Evolutionary conservation across 2,329 filamentous ascomycete species (phyloP), one percentile per base, ranked within the genome.

Genomic region (Spiromastix sp.): DNA sequence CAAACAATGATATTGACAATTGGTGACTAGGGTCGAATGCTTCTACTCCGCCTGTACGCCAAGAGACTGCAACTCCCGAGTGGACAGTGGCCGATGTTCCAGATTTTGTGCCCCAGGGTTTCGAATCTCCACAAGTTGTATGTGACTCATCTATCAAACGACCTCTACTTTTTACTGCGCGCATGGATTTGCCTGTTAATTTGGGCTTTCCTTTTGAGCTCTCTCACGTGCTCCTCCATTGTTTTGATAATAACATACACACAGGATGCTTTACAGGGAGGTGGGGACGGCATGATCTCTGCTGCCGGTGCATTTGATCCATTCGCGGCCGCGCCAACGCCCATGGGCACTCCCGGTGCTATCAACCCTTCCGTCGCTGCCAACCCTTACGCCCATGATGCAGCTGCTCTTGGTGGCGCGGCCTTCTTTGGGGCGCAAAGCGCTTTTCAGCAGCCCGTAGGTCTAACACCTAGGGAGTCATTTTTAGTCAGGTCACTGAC

Each of bases 381-480:
- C 43, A 85, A 85, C 48, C 85, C 85, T 2, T 95, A 93, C 57
- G 76, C 79, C 2, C 79, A 85, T 47, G 82, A 91, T 40, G 71
- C 75, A 26, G 48, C 57, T 24, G 64, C 67, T 13, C 62, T 87
- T 31, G 64, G 70, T 38, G 72, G 71, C 4, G 66, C 75, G 11
- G 68, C 75, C 2, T 93, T 79, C 56, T 93, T 81, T 52, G 65
- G 71, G 39, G 66, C 67, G 37, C 60, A 71, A 42, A 63, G 66
- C 38, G 65, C 67, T 36, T 78, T 74, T 50, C 71, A 74, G 13
- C 79, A 81, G 45, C 81, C 81, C 15, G 75, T 79, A 58, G 52
- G 68, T 51, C 8, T 2, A 7, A 37, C 37, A 25, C 5, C 25
- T 36, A 24, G 4, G 10, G 25, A 12, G n/a, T 18, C n/a, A n/a